These are phyloP conservation scores for Penicillium sumatraense DNA, from an alignment of 2,329 filamentous ascomycete species.

Conservation along the genomic window DNA sequence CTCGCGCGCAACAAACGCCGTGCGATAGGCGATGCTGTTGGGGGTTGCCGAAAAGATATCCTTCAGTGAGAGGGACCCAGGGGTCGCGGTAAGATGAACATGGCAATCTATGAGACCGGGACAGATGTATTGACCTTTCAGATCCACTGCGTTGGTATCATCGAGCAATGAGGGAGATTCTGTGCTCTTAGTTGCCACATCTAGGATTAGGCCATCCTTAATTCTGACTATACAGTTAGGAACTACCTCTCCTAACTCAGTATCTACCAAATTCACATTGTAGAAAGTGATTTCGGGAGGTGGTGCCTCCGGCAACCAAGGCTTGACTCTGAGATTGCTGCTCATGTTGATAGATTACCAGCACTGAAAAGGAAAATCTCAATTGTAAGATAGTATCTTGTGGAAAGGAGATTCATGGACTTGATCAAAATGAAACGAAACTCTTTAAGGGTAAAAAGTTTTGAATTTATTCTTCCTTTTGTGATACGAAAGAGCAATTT, in stretches of 20 bases:
- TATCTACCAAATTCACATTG: constrained; percentile 53
- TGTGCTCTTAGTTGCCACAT: constrained; percentile 12
- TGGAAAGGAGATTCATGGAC: too few species aligned
- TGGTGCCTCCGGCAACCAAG: constrained; percentile 29
- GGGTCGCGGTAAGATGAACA: constrained; percentile 53
- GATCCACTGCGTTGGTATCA: constrained; percentile 38
- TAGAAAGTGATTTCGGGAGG: constrained; percentile 39
- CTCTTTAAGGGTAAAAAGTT: too few species aligned
- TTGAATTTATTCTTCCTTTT: too few species aligned
- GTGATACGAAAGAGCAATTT: too few species aligned
- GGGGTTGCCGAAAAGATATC: constrained; percentile 42
- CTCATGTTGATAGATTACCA: background rate
- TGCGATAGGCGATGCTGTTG: constrained; percentile 19
- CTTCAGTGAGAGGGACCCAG: constrained; percentile 45
- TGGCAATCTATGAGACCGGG: constrained; percentile 60
- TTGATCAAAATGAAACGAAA: too few species aligned
- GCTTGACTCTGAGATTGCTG: constrained; percentile 20
- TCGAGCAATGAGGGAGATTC: constrained; percentile 14
- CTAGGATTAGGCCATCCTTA: constrained; percentile 39
- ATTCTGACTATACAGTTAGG: constrained; percentile 39
- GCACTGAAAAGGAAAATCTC: too few species aligned
- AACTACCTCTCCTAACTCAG: constrained; percentile 38
- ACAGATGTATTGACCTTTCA: constrained; percentile 51
- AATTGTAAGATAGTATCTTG: too few species aligned
- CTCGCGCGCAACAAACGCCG: constrained; percentile 27